Conservation (phyloP, 75 land plant genomes). For the Pinus tabuliformis region DNA sequence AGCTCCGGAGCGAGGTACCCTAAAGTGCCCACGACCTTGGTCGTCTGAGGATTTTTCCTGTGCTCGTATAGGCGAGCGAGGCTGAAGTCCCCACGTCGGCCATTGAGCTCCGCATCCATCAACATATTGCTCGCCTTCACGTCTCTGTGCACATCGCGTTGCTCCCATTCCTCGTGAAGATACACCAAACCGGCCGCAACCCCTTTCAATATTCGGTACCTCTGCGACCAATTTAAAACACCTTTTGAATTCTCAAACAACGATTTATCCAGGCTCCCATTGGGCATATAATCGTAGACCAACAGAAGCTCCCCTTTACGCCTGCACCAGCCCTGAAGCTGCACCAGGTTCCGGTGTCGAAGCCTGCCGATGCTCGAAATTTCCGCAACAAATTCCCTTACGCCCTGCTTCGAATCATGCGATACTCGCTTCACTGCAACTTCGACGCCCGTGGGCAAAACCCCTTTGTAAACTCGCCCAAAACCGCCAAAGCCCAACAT, state of each 20-base stretch:
- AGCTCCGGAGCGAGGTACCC: constrained; percentile 69
- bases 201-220: constrained; percentile 36
- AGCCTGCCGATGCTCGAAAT: constrained; percentile 60
- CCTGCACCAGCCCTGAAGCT: constrained; percentile 69
- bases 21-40: constrained; percentile 52
- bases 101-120: constrained; percentile 51
- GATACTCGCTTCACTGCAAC: constrained; percentile 71
- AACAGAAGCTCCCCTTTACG: constrained; percentile 36
- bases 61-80: constrained; percentile 52
- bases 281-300: constrained; percentile 78
- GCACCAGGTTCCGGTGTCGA: constrained; percentile 64
- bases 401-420: constrained; percentile 40
- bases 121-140: constrained; percentile 74
- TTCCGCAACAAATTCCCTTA: constrained; percentile 67
- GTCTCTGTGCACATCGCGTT: constrained; percentile 54
- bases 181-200: constrained; percentile 57
- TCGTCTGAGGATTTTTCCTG: constrained; percentile 26
- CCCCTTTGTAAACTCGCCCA: constrained; percentile 38
- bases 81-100: constrained; percentile 65
- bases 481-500: constrained; percentile 45
- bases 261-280: constrained; percentile 68
- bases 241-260: constrained; percentile 28
- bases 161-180: constrained; percentile 71
- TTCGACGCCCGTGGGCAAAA: constrained; percentile 23
- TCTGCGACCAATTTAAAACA: constrained; percentile 35